These are phyloP conservation scores for Inonotus obliquus DNA, from an alignment of 1,284 basidiomycete species.

Conservation along the genomic window DNA sequence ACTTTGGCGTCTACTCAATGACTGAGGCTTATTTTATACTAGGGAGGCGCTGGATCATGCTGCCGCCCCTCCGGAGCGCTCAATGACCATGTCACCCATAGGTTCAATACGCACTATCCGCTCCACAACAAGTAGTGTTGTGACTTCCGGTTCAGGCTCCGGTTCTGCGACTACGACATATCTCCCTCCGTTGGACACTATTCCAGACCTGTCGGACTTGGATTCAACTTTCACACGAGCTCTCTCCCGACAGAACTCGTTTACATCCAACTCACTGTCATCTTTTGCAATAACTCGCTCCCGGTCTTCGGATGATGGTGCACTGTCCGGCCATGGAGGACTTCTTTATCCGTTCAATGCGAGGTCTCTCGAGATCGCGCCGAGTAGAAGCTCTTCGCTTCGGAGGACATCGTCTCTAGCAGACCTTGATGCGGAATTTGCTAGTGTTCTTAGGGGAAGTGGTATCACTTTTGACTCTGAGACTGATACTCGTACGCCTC, in stretches of 20 bases:
- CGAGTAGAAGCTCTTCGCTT: slow-evolving; percentile 53
- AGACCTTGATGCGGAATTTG: slow-evolving; percentile 69
- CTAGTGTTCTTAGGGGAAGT: slow-evolving; percentile 35
- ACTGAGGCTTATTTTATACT: slow-evolving; percentile 11
- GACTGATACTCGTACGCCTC: neutral
- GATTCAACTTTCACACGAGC: slow-evolving; percentile 37
- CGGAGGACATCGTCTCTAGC: slow-evolving; percentile 71
- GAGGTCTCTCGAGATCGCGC: slow-evolving; percentile 51
- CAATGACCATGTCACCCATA: slow-evolving; percentile 57
- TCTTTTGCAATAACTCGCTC: slow-evolving; percentile 26
- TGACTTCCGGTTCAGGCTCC: slow-evolving; percentile 29
- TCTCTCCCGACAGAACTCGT: slow-evolving; percentile 28
- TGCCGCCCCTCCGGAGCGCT: slow-evolving; percentile 45
- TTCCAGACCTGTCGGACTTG: slow-evolving; percentile 63
- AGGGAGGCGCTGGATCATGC: slow-evolving; percentile 66
- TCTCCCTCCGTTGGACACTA: slow-evolving; percentile 59
- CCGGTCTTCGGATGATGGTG: slow-evolving; percentile 62
- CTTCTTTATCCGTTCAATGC: slow-evolving; percentile 66
- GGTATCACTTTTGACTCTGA: slow-evolving; percentile 9
- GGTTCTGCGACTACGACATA: slow-evolving; percentile 68
- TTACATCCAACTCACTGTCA: slow-evolving; percentile 9
- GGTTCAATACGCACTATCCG: slow-evolving; percentile 69
- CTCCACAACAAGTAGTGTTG: slow-evolving; percentile 41
- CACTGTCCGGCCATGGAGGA: slow-evolving; percentile 49
- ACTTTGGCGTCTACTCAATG: slow-evolving; percentile 7